Base-by-base conservation (phyloP, 1,284 basidiomycete species). In the Fomitopsis palustris region DNA sequence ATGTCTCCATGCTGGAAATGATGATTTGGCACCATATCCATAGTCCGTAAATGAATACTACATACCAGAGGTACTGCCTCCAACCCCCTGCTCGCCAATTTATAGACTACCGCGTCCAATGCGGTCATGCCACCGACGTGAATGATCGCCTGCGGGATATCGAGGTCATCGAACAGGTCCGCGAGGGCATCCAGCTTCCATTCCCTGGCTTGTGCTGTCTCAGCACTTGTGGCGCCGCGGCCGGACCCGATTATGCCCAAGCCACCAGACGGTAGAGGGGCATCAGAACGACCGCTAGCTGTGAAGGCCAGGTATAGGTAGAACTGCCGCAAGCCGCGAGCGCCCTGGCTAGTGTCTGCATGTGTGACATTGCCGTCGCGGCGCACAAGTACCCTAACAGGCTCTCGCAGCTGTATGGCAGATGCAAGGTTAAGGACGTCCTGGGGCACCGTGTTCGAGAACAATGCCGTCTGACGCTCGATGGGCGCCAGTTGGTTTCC, bases 151-250 rank as follows among this genome's bases (percentile, higher is more conserved):
- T 95, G 93, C 53, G 81, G 78, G 9, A 90, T 81, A 49, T 95
- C 93, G 16, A 93, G 84, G 71, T 98, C 96, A 54, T 96, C 94
- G 64, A 97, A 88, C 61, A 98, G 79, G 73, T 98, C 96, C 25
- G 92, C 88, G 37, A 99, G 81, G 17, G 95, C 95, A 69, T 99
- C 96, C 55, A 99, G 79, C 76, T 99, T 99, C 93, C 95, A 98
- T 75, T 98, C 96, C 63, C 93, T 85, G 38, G 95, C 95, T 71
- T 94, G 91, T 14, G 86, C 85, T 49, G 87, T 93, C 75, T 96
- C 94, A 14, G 92, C 89, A 72, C 79, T 92, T 12, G 86, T 84
- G 4, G 86, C 82, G 42, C 88, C 84, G 55, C 94, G 80, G 14
- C 94, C 93, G 25, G 93, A 94, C 19, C 95, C 95, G 64, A 95